Evolutionary conservation across 768 basidiomycete genomes (phyloP).

Genomic region (Phylloporus sp.): DNA sequence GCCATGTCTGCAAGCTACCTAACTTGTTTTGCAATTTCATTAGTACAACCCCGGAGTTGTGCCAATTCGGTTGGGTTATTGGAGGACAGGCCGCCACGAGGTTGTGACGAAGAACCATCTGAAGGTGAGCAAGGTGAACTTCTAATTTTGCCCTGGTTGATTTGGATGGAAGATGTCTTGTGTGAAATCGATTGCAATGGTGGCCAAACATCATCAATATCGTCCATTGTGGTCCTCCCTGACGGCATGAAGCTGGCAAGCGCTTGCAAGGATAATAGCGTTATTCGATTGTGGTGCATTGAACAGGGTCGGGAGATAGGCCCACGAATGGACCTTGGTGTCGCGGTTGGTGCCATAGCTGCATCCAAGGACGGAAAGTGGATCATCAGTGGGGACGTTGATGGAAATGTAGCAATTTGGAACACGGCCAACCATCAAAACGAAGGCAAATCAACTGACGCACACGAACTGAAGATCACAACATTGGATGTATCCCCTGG

Average conservation of each 20-base stretch:
- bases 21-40: too few relatives aligned
- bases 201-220: neutral
- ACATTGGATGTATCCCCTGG: constrained; percentile 5
- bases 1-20: too few relatives aligned
- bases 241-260: neutral
- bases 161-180: too few relatives aligned
- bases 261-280: neutral
- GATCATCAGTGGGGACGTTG: constrained; percentile 6
- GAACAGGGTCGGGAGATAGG: too few relatives aligned
- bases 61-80: too few relatives aligned
- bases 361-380: constrained; percentile 6
- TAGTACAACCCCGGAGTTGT: too few relatives aligned
- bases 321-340: neutral
- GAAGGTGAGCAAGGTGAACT: too few relatives aligned
- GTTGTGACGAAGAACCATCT: too few relatives aligned
- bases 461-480: neutral
- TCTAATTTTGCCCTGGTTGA: too few relatives aligned
- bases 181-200: too few relatives aligned
- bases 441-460: neutral
- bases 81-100: too few relatives aligned
- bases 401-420: constrained; percentile 5
- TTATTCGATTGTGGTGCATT: too few relatives aligned
- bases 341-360: neutral
- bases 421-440: neutral
- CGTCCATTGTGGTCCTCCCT: neutral